Evolutionary conservation across 768 basidiomycete genomes (phyloP), one percentile per base, ranked within the genome.

Genomic region (Leccinum imitatum): DNA sequence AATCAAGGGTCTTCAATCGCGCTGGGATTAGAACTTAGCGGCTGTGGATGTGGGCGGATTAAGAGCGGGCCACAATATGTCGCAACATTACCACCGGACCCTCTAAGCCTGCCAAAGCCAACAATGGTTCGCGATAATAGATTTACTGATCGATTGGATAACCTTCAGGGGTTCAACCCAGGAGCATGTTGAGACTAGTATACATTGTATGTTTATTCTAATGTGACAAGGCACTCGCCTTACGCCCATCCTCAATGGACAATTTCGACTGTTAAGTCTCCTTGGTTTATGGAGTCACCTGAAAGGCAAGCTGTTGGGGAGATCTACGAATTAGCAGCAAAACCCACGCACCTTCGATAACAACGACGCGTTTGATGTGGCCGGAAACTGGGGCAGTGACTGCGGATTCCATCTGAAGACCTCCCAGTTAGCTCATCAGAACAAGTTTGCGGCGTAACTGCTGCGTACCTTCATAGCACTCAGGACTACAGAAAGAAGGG

Each of bases 371-470:
- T 78, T 93, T 95, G 77, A 98, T 83, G 74, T 95, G 93, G 48
- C 97, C 97, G 54, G 95, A 95, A 48, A 98, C 96, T 25, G 97
- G 95, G 30, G 95, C 91, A 31, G 94, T 96, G 50, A 98, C 94
- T 63, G 92, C 87, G 63, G 92, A 94, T 79, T 99, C 96, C 96
- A 98, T 98, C 94, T 95, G 69, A 66, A 67, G 63, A 68, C 63
- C 27, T 50, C 57, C 19, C 39, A 11, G 64, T 71, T 60, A 69
- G 66, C 41, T 52, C 33, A 57, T 46, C 44, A 53, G 56, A 44
- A 46, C 37, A 44, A 53, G 17, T 31, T 11, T 17, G 50, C n/a
- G 47, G 50, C n/a, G 47, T 50, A 48, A 54, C 15, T 57, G 35
- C 58, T 61, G 69, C 83, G 75, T 67, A 84, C 92, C 89, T 96